Base-by-base conservation (phyloP, 1,284 basidiomycete genomes). In the Microbotryum saponariae region DNA sequence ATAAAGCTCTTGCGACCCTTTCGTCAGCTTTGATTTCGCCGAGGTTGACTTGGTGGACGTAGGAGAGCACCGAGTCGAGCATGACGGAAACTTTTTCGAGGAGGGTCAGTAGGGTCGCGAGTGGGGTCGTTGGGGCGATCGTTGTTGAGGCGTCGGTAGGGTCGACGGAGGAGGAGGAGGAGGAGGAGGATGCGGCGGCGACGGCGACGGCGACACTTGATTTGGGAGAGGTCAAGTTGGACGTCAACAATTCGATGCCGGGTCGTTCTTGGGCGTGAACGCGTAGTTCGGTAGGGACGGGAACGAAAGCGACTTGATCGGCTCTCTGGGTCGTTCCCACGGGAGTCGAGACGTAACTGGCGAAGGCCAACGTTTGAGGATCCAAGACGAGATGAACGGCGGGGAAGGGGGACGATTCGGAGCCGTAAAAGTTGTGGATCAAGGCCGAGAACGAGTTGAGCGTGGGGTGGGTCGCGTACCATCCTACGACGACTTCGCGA, bases 351-450 rank as follows among this genome's bases (percentile, higher is more conserved):
- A 58, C 68, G 66, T 62, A 75, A 20, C 75, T 90, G 74, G 88
- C 88, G 29, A 97, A 86, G 56, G 90, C 86, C 29, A 91, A 82
- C 61, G 86, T 82, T 61, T 84, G 78, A 16, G 93, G 94, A 77
- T 96, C 91, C 51, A 99, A 80, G 14, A 91, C 89, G 57, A 99
- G 80, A 76, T 98, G 94, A 51, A 99, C 84, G 6, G 96, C 92
- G 62, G 88, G 89, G 76, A 88, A 84, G 6, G 91, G 88, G 1
- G 84, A 80, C 3, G 90, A 92, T 78, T 98, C 91, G 81, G 88
- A 85, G 47, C 89, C 85, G 78, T 96, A 98, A 78, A 97, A 97
- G 78, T 97, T 93, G 82, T 98, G 96, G 73, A 99, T 96, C 68
- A 99, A 82, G 23, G 96, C 92, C 51, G 92, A 94, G 80, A 94